These are phyloP conservation scores for Colletotrichum higginsianum DNA, from an alignment of 2,329 filamentous ascomycete species.

Conservation along the genomic window DNA sequence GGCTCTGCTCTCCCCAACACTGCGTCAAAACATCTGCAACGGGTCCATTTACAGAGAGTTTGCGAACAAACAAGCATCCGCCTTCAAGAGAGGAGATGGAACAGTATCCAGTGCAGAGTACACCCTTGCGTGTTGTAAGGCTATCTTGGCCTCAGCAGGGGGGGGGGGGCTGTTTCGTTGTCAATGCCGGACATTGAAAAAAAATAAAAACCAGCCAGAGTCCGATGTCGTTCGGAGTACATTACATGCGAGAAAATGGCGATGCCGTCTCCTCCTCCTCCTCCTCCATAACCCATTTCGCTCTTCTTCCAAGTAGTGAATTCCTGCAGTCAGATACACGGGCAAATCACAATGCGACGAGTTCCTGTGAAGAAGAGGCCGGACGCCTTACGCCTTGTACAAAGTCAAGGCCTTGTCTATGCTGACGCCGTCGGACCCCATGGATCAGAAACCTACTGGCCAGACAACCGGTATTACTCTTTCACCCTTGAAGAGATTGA, in stretches of 20 bases:
- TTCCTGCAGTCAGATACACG: background rate
- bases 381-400: background rate
- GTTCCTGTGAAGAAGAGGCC: background rate
- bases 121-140: background rate
- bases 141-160: background rate
- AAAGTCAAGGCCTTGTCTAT: constrained; percentile 11
- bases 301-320: background rate
- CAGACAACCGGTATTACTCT: no score
- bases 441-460: background rate
- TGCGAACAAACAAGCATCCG: no score
- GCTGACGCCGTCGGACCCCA: background rate
- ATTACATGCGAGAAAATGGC: background rate
- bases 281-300: background rate
- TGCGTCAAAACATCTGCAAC: no score
- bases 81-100: no score
- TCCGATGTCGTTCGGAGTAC: background rate
- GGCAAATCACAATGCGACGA: background rate
- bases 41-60: no score
- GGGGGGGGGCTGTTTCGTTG: background rate
- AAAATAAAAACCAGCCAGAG: background rate
- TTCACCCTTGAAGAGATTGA: no score
- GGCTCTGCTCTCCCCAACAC: background rate
- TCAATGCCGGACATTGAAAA: background rate
- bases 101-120: background rate
- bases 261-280: background rate